phyloP scores from a whole-genome alignment of 441 rosid species.

The Theobroma grandiflorum region DNA sequence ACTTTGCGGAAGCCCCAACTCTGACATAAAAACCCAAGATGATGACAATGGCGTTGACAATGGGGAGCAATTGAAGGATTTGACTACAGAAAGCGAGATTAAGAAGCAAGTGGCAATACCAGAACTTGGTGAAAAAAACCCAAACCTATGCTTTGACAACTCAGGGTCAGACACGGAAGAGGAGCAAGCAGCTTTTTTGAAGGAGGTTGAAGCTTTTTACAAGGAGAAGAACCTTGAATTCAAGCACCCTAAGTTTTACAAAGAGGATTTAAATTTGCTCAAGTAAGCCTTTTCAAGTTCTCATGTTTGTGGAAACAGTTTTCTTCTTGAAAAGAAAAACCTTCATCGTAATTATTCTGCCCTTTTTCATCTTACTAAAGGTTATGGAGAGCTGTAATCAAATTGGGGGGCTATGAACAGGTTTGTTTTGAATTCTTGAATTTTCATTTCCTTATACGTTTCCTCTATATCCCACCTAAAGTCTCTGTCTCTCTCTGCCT shows the following conservation, averaged over 20 bases:
- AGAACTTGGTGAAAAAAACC: constrained; percentile 31
- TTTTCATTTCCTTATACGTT: background rate
- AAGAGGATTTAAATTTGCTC: constrained; percentile 71
- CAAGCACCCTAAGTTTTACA: constrained; percentile 76
- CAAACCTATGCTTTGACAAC: constrained; percentile 50
- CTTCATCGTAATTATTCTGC: constrained; percentile 6
- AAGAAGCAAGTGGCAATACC: constrained; percentile 35
- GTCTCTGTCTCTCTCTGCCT: constrained; percentile 22
- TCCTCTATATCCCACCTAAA: background rate
- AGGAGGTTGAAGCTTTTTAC: constrained; percentile 62
- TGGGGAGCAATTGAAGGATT: constrained; percentile 32
- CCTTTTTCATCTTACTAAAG: constrained; percentile 32
- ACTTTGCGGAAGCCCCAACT: constrained; percentile 22
- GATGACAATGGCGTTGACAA: constrained; percentile 18
- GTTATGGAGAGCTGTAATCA: constrained; percentile 73
- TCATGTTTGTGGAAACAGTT: background rate
- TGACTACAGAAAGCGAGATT: constrained; percentile 27
- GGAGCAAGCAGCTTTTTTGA: constrained; percentile 62
- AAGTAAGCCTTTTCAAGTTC: constrained; percentile 42
- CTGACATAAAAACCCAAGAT: constrained; percentile 28
- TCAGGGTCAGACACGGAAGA: constrained; percentile 70
- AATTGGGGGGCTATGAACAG: constrained; percentile 79
- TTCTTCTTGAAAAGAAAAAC: background rate
- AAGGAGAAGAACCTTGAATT: constrained; percentile 61
- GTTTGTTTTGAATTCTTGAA: constrained; percentile 35